phyloP scores from a whole-genome alignment of 306 rosid species.

The Vigna mungo region DNA sequence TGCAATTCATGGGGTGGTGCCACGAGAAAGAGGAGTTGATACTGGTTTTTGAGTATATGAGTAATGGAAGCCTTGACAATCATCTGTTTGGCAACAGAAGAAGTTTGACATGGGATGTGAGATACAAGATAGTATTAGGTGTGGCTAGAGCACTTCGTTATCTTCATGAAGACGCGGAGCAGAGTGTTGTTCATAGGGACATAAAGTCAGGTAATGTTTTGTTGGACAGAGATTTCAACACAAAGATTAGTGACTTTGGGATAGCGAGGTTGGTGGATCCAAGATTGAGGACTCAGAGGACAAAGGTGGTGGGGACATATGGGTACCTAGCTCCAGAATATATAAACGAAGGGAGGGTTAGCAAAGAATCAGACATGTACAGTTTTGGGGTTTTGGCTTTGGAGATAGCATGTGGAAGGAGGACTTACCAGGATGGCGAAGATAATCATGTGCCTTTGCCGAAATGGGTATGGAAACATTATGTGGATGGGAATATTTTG shows the following conservation, averaged over 20 bases:
- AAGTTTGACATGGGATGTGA: constrained; percentile 44
- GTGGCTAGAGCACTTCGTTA: background rate
- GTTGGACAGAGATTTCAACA: constrained; percentile 21
- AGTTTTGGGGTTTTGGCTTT: constrained; percentile 20
- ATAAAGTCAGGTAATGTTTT: background rate
- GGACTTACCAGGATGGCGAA: background rate
- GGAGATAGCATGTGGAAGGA: constrained; percentile 65
- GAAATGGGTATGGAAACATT: constrained; percentile 40
- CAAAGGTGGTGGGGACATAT: background rate
- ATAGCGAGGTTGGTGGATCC: background rate
- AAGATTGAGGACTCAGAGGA: constrained; percentile 4
- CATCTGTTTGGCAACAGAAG: background rate
- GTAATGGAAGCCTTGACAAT: constrained; percentile 52
- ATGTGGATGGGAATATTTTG: constrained; percentile 43
- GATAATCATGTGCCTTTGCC: constrained; percentile 5
- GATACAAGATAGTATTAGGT: constrained; percentile 16
- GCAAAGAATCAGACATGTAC: constrained; percentile 4
- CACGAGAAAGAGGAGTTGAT: constrained; percentile 45
- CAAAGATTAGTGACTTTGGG: background rate
- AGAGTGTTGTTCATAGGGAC: background rate
- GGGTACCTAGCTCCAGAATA: background rate
- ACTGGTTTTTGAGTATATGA: constrained; percentile 41
- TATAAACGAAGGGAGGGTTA: constrained; percentile 30
- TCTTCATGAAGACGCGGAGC: background rate
- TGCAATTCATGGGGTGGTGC: constrained; percentile 62